These are phyloP conservation scores for Mycena amicta DNA, from an alignment of 768 basidiomycete species.

Conservation along the genomic window DNA sequence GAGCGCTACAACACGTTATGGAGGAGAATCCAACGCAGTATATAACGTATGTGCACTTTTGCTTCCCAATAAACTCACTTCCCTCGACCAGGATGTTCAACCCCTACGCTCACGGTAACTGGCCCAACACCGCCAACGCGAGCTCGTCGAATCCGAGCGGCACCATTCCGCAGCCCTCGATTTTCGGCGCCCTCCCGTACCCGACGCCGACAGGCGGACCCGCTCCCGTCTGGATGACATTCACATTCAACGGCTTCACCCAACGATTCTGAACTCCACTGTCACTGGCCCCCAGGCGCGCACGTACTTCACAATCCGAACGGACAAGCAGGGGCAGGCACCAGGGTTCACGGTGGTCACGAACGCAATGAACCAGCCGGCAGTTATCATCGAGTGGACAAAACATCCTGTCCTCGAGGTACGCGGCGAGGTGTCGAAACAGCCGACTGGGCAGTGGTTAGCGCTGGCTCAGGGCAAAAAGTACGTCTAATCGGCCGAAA, in stretches of 20 bases:
- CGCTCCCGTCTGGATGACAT: conserved; percentile 33
- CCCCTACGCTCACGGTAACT: conserved; percentile 13
- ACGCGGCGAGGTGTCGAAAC: conserved; percentile 34
- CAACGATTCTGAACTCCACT: conserved; percentile 45
- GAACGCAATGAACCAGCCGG: conserved; percentile 33
- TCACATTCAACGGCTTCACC: conserved; percentile 44
- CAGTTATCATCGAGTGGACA: conserved; percentile 48
- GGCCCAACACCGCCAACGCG: conserved; percentile 8
- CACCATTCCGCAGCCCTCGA: conserved; percentile 8
- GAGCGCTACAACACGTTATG: too few relatives aligned
- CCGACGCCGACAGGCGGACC: not conserved
- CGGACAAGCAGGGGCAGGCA: conserved; percentile 29
- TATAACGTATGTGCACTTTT: too few relatives aligned
- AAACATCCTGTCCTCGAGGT: conserved; percentile 45
- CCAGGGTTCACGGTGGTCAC: conserved; percentile 27
- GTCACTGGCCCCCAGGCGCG: conserved; percentile 45
- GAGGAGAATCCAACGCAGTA: too few relatives aligned
- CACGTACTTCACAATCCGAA: conserved; percentile 43
- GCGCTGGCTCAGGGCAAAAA: conserved; percentile 41
- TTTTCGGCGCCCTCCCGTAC: conserved; percentile 18
- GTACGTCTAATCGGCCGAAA: too few relatives aligned
- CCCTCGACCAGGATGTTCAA: conserved; percentile 16
- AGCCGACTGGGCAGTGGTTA: conserved; percentile 43
- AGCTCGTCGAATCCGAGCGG: conserved; percentile 1
- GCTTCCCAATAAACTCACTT: too few relatives aligned